phyloP scores from a whole-genome alignment of 2,329 filamentous ascomycete genomes.

The Phoma sp. region DNA sequence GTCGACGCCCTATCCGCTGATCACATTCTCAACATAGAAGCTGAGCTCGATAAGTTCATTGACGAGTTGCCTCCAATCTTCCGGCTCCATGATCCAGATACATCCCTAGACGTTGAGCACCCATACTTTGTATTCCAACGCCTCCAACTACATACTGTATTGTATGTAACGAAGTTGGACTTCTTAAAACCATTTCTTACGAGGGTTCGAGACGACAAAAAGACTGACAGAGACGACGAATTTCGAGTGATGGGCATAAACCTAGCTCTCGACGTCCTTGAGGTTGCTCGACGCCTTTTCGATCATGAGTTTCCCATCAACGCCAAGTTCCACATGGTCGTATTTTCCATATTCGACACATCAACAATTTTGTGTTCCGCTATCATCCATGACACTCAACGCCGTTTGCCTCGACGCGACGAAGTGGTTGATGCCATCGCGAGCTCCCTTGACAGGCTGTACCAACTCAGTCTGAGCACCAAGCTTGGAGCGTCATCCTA shows the following conservation, averaged over 20 bases:
- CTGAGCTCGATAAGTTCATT: conserved; percentile 53
- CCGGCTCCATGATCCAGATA: conserved; percentile 50
- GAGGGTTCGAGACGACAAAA: conserved; percentile 36
- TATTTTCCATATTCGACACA: conserved; percentile 60
- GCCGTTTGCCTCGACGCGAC: conserved; percentile 49
- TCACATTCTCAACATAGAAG: conserved; percentile 35
- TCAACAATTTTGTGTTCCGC: conserved; percentile 59
- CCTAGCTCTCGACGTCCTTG: conserved; percentile 53
- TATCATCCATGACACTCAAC: conserved; percentile 57
- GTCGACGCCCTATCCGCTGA: conserved; percentile 25
- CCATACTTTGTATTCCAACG: conserved; percentile 57
- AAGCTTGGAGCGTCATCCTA: conserved; percentile 41
- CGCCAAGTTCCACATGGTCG: conserved; percentile 57
- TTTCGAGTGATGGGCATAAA: conserved; percentile 54
- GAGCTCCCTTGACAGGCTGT: conserved; percentile 35
- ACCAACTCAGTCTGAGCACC: conserved; percentile 36
- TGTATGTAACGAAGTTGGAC: conserved; percentile 54
- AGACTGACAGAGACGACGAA: conserved; percentile 42
- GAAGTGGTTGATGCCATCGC: conserved; percentile 52
- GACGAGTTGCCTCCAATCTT: conserved; percentile 52
- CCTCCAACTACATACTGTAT: conserved; percentile 53
- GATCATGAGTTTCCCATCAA: conserved; percentile 54
- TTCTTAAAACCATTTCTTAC: conserved; percentile 57
- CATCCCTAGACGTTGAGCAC: conserved; percentile 48
- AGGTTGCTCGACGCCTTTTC: conserved; percentile 51